Base-by-base conservation (phyloP, 2,329 filamentous ascomycete species). In the Colletotrichum echinochloae region DNA sequence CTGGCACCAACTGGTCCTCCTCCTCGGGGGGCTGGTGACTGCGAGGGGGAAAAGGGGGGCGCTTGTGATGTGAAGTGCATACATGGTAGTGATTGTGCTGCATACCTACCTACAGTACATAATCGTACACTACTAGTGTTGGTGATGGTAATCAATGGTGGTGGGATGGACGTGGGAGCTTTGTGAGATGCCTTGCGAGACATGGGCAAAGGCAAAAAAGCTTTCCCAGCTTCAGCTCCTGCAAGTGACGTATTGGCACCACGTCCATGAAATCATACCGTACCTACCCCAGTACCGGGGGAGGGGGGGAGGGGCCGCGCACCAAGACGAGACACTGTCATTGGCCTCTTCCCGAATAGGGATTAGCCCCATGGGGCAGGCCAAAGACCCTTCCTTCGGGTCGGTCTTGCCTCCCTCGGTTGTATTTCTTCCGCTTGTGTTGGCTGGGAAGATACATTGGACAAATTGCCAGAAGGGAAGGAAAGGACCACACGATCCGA, bases 181-280 rank as follows among this genome's bases (percentile, higher is more conserved):
- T 52, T n/a, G 35, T 20, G n/a, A n/a, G n/a, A n/a, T n/a, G n/a
- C n/a, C 18, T 11, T 44, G 56, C 41, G 20, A 51, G 35, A 68
- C 18, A 39, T 35, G 63, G 63, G 23, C 64, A 35, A 55, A 44
- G 23, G 55, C 44, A 35, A n/a, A 20, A 46, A 55, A 64, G 30
- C 51, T 52, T 23, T 54, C 20, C 49, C 35, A 46, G 41, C 52
- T 56, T 66, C 63, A 51, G 51, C 20, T 33, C 8, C 49, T 54
- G 30, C 51, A n/a, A 35, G 62, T 70, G 66, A 70, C 62, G 66
- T 70, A 70, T 48, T 26, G 23, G 28, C 65, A n/a, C 39, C 48
- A 66, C 41, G 44, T 66, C 62, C 66, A 70, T 70, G 66, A 66
- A 70, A 70, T 70, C 66, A 70, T 70, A 66, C 62, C 8, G 55